Evolutionary conservation across 192 early-diverging fungal species (phyloP), one percentile per base, ranked within the genome.

Genomic region (Allomyces macrogynus): DNA sequence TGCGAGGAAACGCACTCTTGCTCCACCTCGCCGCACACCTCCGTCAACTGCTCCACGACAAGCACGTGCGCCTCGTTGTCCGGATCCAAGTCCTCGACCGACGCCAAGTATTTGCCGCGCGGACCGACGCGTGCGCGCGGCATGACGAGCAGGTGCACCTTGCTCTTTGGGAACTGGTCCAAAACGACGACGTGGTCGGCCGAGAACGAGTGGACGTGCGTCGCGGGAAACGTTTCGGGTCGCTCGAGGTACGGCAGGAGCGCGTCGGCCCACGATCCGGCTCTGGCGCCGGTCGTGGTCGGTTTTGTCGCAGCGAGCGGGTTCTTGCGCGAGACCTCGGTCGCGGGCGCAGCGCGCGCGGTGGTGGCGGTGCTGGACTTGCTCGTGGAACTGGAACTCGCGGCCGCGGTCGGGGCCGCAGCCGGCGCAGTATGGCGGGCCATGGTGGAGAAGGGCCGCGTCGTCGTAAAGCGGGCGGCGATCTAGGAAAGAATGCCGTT

Each of bases 141-240:
- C 20, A 86, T 67, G 24, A 81, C 72, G 23, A 86, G 73, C 60
- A 78, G 70, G 66, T 84, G 82, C 5, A 27, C 27, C 42, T 27
- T 5, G 69, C 61, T 70, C 70, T n/a, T 81, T 16, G 82, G 78
- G 68, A 70, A 86, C 44, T 71, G 74, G 65, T 86, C 84, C 40
- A 43, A 64, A 22, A 84, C 69, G 16, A 81, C 71, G 5, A 86
- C 74, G 60, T 74, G 25, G 0, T 76, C 67, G 22, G 67, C 66
- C 24, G 80, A 74, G 40, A 73, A 75, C 69, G 63, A 64, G 40
- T 76, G 69, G 11, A 76, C 75, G 42, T 68, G 64, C 0, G 70
- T 63, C n/a, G 62, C 12, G 12, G 71, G 65, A 43, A 77, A 72
- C 60, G 63, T 65, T 11, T 73, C 74, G 20, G 81, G 80, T 14